Conservation (phyloP, 495 filamentous ascomycete species). For the Bacidia rubella region DNA sequence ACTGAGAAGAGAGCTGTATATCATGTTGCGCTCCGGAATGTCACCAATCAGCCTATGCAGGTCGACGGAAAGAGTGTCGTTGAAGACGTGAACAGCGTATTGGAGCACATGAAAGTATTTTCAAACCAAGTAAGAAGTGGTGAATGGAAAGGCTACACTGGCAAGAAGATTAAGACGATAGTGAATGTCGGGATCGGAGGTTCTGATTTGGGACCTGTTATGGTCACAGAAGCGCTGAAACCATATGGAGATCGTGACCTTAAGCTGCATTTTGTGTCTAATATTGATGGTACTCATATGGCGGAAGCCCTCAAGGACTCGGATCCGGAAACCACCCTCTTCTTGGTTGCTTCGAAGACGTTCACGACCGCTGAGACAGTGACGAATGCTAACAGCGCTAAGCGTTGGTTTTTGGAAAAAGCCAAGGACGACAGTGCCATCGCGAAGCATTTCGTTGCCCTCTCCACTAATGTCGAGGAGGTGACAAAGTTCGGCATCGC, state of each 20-base stretch:
- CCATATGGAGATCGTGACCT: conserved; percentile 73
- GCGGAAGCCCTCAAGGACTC: conserved; percentile 81
- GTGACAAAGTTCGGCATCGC: conserved; percentile 98
- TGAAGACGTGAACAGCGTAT: conserved; percentile 78
- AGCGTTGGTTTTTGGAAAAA: conserved; percentile 87
- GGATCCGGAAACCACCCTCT: conserved; percentile 91
- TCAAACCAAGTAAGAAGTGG: conserved; percentile 87
- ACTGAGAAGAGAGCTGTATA: conserved; percentile 94
- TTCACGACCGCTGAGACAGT: conserved; percentile 97
- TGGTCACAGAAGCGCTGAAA: conserved; percentile 96
- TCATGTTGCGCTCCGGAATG: conserved; percentile 85
- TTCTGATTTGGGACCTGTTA: conserved; percentile 96
- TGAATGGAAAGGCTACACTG: conserved; percentile 96
- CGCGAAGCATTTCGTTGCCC: conserved; percentile 96
- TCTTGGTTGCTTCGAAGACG: conserved; percentile 96
- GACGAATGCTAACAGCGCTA: conserved; percentile 93
- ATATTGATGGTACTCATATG: conserved; percentile 97
- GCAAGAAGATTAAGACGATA: conserved; percentile 91
- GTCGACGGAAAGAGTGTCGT: conserved; percentile 94
- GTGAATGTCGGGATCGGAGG: conserved; percentile 98
- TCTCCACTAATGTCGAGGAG: conserved; percentile 90
- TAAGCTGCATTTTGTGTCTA: conserved; percentile 95
- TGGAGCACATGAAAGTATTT: conserved; percentile 96
- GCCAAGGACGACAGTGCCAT: conserved; percentile 63
- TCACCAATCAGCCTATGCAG: conserved; percentile 69